phyloP scores from a whole-genome alignment of 2,329 filamentous ascomycete genomes.

The Diplocarpon rosae region DNA sequence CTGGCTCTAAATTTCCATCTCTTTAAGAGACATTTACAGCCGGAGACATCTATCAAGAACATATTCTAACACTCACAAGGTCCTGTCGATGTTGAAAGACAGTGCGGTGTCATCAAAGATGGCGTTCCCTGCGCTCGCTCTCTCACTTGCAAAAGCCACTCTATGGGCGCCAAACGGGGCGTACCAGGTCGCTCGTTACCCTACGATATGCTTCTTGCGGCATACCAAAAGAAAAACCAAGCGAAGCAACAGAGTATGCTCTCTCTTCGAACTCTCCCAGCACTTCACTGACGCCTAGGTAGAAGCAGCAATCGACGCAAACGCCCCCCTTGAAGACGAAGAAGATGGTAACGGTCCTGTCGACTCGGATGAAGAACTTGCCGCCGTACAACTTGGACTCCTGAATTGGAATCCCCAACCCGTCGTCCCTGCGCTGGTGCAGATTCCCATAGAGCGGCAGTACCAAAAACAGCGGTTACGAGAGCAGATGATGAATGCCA shows the following conservation, averaged over 20 bases:
- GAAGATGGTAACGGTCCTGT: conserved; percentile 68
- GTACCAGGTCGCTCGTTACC: conserved; percentile 79
- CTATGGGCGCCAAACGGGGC: conserved; percentile 87
- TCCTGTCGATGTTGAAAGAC: conserved; percentile 85
- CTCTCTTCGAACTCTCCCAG: conserved; percentile 2
- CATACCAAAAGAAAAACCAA: conserved; percentile 96
- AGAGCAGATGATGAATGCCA: conserved; percentile 55
- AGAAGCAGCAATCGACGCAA: conserved; percentile 92
- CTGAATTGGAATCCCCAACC: conserved; percentile 69
- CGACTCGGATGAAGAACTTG: conserved; percentile 90
- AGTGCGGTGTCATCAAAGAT: conserved; percentile 83
- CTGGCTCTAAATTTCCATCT: background rate
- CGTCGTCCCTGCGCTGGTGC: conserved; percentile 54
- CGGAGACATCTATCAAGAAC: background rate
- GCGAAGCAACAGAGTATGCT: conserved; percentile 88
- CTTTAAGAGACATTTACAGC: too few relatives aligned
- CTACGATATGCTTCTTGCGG: conserved; percentile 82
- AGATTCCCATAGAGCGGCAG: conserved; percentile 49
- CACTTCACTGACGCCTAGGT: conserved; percentile 17
- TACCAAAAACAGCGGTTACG: conserved; percentile 53
- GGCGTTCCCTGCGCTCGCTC: conserved; percentile 80
- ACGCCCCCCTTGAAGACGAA: conserved; percentile 79
- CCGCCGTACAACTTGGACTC: conserved; percentile 74
- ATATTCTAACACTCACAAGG: conserved; percentile 32
- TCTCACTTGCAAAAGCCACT: conserved; percentile 86